phyloP scores from a whole-genome alignment of 2,329 filamentous ascomycete genomes.

The Hymenoscyphus fructigenus region DNA sequence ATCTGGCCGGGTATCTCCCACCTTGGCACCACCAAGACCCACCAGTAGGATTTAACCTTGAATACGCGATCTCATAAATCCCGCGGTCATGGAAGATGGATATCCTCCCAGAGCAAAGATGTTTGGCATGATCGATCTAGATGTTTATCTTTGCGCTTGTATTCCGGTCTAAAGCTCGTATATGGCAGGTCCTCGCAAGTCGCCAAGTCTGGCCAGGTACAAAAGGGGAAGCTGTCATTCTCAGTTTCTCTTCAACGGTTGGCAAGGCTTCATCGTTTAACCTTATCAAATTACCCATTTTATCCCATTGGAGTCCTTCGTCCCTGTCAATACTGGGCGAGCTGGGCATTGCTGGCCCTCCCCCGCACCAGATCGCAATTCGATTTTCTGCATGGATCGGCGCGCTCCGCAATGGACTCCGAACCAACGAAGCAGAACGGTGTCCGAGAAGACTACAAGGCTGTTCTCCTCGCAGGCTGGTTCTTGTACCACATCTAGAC shows the following conservation, averaged over 20 bases:
- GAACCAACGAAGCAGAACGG: no score
- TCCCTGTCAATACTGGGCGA: not conserved
- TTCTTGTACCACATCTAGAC: not conserved
- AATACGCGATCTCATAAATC: not conserved
- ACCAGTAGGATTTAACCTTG: constrained; percentile 1
- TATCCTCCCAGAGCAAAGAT: no score
- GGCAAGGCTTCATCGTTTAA: not conserved
- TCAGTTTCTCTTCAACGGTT: not conserved
- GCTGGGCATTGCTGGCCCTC: not conserved
- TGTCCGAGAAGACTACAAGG: not conserved
- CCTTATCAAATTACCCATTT: constrained; percentile 6
- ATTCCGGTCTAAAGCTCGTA: not conserved
- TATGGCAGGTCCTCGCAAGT: not conserved
- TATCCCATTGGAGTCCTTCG: not conserved
- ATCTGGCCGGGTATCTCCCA: not conserved
- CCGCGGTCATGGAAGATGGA: not conserved
- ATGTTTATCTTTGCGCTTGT: not conserved
- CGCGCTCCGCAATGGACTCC: not conserved
- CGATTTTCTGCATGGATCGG: constrained; percentile 7
- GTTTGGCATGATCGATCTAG: no score
- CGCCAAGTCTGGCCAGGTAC: not conserved
- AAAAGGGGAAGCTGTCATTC: not conserved
- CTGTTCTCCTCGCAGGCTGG: not conserved
- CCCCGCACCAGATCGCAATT: constrained; percentile 9
- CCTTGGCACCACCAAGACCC: not conserved